phyloP scores from a whole-genome alignment of 192 early-diverging fungal genomes.

The Coemansia sp. region DNA sequence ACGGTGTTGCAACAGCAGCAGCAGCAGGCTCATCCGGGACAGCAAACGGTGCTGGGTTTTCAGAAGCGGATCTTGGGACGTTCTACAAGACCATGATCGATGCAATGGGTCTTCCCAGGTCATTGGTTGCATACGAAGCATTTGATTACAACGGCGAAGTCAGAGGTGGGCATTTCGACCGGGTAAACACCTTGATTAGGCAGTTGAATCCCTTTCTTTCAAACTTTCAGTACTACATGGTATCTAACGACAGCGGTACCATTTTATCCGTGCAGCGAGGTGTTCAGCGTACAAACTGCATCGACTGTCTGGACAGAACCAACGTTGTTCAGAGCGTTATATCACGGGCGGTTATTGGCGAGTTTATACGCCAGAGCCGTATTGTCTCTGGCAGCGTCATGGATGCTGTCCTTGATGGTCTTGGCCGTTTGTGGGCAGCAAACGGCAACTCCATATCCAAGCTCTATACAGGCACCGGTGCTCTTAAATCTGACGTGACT shows the following conservation, averaged over 20 bases:
- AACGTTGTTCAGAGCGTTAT: slow-evolving; percentile 88
- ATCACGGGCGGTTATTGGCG: slow-evolving; percentile 55
- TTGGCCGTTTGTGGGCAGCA: slow-evolving; percentile 72
- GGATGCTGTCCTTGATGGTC: slow-evolving; percentile 35
- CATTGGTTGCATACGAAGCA: slow-evolving; percentile 62
- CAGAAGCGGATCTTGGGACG: slow-evolving; percentile 68
- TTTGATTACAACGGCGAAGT: slow-evolving; percentile 87
- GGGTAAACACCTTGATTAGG: slow-evolving; percentile 60
- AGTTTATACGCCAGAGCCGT: slow-evolving; percentile 46
- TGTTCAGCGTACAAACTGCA: slow-evolving; percentile 88
- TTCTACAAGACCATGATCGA: slow-evolving; percentile 63
- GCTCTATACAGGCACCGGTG: slow-evolving; percentile 96
- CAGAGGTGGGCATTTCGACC: slow-evolving; percentile 76
- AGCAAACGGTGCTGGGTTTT: slow-evolving; percentile 20
- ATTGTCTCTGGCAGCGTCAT: slow-evolving; percentile 13
- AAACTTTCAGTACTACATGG: slow-evolving; percentile 69
- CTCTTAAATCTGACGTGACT: slow-evolving; percentile 87
- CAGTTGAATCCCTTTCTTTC: slow-evolving; percentile 57
- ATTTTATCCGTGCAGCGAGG: slow-evolving; percentile 74
- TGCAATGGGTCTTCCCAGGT: slow-evolving; percentile 43
- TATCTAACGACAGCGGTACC: slow-evolving; percentile 58
- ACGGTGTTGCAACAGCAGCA: slow-evolving; percentile 5
- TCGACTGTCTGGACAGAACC: slow-evolving; percentile 86
- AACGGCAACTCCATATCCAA: slow-evolving; percentile 92
- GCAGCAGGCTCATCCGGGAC: slow-evolving; percentile 13